Evolutionary conservation across 2,329 filamentous ascomycete species (phyloP).

Genomic region (Diaporthe sp.): DNA sequence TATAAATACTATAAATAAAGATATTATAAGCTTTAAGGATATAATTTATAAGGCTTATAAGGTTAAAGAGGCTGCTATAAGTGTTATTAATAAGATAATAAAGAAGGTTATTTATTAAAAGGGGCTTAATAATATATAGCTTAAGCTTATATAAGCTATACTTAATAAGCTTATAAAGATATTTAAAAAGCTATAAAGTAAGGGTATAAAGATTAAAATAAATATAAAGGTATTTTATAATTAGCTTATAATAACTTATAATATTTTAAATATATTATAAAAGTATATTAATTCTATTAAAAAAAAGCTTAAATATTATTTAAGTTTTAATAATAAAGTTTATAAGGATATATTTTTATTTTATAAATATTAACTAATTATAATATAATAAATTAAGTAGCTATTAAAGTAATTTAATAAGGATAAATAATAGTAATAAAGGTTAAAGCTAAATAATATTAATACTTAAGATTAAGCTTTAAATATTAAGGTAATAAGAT

Average conservation of each 20-base stretch:
- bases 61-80: too few relatives aligned
- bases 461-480: too few relatives aligned
- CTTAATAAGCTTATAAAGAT: not conserved
- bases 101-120: too few relatives aligned
- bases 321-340: not conserved
- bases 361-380: too few relatives aligned
- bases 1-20: not conserved
- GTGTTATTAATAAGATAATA: too few relatives aligned
- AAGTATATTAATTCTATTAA: not conserved
- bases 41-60: not conserved
- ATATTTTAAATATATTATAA: not conserved
- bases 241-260: not conserved
- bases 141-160: not conserved
- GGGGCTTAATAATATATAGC: too few relatives aligned
- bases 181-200: not conserved
- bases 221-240: not conserved
- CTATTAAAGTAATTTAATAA: too few relatives aligned
- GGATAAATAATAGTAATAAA: too few relatives aligned
- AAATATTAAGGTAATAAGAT: too few relatives aligned
- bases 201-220: not conserved
- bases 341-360: not conserved
- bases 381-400: too few relatives aligned
- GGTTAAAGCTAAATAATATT: too few relatives aligned
- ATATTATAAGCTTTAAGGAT: not conserved
- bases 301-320: rapidly evolving